Evolutionary conservation across 1,139 yeast genomes (phyloP).

Genomic region (Wickerhamiella pararugosa): DNA sequence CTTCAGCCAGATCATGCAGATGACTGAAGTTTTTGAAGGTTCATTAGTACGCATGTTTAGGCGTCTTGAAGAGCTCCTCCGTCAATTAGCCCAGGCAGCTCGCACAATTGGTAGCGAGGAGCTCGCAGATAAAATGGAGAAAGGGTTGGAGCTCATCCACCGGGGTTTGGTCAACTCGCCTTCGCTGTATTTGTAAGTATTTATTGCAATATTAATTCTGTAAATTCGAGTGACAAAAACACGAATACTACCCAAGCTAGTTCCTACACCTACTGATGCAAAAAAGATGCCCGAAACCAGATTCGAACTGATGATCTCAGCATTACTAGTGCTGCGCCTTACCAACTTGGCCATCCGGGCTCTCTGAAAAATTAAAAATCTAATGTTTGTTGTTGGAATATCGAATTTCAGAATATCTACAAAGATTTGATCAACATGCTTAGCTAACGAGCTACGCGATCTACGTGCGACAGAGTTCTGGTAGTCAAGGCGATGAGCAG

Average conservation of each 20-base stretch:
- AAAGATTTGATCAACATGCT: too few relatives aligned
- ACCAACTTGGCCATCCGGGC: constrained; percentile 75
- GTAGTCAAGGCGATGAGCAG: too few relatives aligned
- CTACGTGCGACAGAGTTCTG: too few relatives aligned
- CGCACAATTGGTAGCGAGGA: constrained; percentile 83
- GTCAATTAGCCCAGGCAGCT: constrained; percentile 83
- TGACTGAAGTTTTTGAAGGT: constrained; percentile 98
- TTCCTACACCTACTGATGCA: not conserved
- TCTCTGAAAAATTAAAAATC: not conserved
- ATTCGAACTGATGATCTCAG: constrained; percentile 82
- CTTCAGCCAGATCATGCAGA: constrained; percentile 90
- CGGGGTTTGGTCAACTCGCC: constrained; percentile 97
- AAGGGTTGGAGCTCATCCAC: constrained; percentile 69
- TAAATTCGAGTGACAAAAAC: too few relatives aligned
- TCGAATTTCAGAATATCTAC: too few relatives aligned
- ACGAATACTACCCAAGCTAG: too few relatives aligned
- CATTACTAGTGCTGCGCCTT: constrained; percentile 89
- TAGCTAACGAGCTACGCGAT: too few relatives aligned
- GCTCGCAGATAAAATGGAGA: constrained; percentile 77
- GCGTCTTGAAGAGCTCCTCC: constrained; percentile 79
- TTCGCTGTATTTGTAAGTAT: constrained; percentile 51
- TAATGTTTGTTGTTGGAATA: too few relatives aligned
- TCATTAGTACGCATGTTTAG: constrained; percentile 87
- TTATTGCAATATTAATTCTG: not conserved
- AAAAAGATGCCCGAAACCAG: constrained; percentile 56